Base-by-base conservation (phyloP, 306 rosid species). In the Castanopsis chinensis region DNA sequence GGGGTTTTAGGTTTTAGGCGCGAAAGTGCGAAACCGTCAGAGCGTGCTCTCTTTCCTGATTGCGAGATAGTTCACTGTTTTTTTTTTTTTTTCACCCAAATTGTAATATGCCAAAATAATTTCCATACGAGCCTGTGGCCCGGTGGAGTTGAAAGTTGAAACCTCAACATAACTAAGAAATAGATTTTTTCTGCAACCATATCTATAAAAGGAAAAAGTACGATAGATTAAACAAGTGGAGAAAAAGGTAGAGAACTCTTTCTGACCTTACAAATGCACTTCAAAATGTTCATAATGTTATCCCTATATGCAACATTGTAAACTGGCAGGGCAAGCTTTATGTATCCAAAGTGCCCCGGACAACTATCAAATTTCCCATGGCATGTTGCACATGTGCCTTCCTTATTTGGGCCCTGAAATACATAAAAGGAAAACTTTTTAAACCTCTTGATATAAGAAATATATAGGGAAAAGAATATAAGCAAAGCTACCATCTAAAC, bases 241-340 rank as follows among this genome's bases (percentile, higher is more conserved):
- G 74, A 27, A 71, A 63, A 15, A 68, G 67, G 75, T 19, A 21
- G 2, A 25, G 15, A 53, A 73, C 63, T 11, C 77, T 41, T 70
- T 51, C 6, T 51, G 72, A 95, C 99, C 99, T 95, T 92, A 76
- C 99, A 95, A 75, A 92, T 90, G 86, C 97, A 95, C 91, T 95
- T 95, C 72, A 95, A 83, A 80, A 87, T 84, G 75, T 90, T 92
- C 76, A 92, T 76, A 57, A 90, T 84, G 25, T 80, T 70, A 83
- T 73, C 64, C 27, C 89, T 80, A 78, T 81, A 95, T 75, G 97
- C 99, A 69, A 88, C 90, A 60, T 95, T 90, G 80, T 71, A 90
- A 73, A 95, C 97, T 32, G 99, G 99, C 52, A 85, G 90, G 55
- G 88, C 89, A 33, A 92, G 97, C 71, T 70, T 75, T 69, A 92